phyloP scores from a whole-genome alignment of 2,329 filamentous ascomycete genomes.

The Saccharata proteae region DNA sequence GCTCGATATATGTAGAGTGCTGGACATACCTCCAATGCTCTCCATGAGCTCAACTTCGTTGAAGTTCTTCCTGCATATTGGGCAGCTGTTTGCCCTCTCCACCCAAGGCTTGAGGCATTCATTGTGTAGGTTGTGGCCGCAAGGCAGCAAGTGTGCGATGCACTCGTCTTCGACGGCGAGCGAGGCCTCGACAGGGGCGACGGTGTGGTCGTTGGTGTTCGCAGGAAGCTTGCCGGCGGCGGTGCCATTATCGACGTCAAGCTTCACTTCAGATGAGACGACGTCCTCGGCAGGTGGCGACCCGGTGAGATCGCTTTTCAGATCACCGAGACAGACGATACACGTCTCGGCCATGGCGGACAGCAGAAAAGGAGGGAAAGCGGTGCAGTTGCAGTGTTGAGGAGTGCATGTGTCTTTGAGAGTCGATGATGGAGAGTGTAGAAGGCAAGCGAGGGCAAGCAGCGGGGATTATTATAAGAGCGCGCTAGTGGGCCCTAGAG shows the following conservation, averaged over 20 bases:
- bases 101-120: slow-evolving; percentile 90
- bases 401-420: slow-evolving; percentile 4
- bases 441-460: slow-evolving; percentile 10
- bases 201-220: slow-evolving; percentile 12
- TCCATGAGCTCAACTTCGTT: slow-evolving; percentile 79
- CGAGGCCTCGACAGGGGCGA: slow-evolving; percentile 16
- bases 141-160: slow-evolving; percentile 56
- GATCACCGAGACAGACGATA: slow-evolving; percentile 61
- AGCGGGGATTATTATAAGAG: slow-evolving; percentile 9
- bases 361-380: slow-evolving; percentile 12
- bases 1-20: too few relatives aligned
- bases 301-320: slow-evolving; percentile 34
- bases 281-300: slow-evolving; percentile 21
- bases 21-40: slow-evolving; percentile 62
- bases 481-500: too few relatives aligned
- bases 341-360: slow-evolving; percentile 51
- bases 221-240: slow-evolving; percentile 12
- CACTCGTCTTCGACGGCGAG: slow-evolving; percentile 34
- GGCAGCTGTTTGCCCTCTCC: slow-evolving; percentile 92
- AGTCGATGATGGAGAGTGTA: slow-evolving; percentile 11
- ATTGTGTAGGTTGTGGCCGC: slow-evolving; percentile 86
- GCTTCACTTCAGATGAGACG: slow-evolving; percentile 4
- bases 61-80: slow-evolving; percentile 87
- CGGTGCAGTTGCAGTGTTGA: slow-evolving; percentile 6
- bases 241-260: not conserved